Percentiles rank a stretch among this genome's conserved stretches.
Conservation (phyloP, 257 asterid genomes). For the Plectranthus barbatus region DNA sequence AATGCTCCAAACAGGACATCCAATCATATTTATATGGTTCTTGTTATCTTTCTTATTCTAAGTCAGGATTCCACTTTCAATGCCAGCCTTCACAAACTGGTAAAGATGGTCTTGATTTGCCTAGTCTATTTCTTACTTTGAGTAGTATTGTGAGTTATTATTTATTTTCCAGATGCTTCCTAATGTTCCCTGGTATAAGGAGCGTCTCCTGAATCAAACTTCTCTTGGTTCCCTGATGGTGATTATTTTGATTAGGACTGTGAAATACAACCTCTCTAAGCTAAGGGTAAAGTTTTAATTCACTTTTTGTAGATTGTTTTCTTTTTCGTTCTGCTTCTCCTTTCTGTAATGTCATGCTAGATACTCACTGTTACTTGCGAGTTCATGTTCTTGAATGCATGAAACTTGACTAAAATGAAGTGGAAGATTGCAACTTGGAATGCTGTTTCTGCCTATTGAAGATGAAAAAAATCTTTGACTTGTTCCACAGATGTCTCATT, state of each 20-base stretch:
- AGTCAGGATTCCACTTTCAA: conserved; percentile 96
- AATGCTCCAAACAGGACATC: conserved; percentile 75
- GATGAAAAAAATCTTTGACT: background rate
- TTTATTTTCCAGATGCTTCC: conserved; percentile 59
- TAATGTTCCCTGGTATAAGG: conserved; percentile 64
- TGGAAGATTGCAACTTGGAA: background rate
- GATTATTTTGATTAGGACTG: conserved; percentile 74
- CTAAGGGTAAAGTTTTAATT: conserved; percentile 47
- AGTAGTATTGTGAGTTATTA: conserved; percentile 15
- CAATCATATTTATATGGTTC: conserved; percentile 92
- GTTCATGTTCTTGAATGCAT: background rate
- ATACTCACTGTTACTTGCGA: conserved; percentile 1
- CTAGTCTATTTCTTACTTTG: background rate
- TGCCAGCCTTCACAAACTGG: conserved; percentile 86
- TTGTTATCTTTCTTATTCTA: conserved; percentile 81
- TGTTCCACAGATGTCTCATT: background rate
- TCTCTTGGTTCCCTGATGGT: conserved; percentile 82
- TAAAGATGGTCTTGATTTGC: conserved; percentile 21
- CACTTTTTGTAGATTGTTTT: background rate
- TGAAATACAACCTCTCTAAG: conserved; percentile 66
- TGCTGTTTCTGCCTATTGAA: background rate
- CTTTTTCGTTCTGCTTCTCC: background rate
- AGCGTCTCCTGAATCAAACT: conserved; percentile 41
- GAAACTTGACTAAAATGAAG: background rate
- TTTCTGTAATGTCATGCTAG: background rate